These are phyloP conservation scores for Monascus purpureus DNA, from an alignment of 495 filamentous ascomycete genomes.

Conservation along the genomic window DNA sequence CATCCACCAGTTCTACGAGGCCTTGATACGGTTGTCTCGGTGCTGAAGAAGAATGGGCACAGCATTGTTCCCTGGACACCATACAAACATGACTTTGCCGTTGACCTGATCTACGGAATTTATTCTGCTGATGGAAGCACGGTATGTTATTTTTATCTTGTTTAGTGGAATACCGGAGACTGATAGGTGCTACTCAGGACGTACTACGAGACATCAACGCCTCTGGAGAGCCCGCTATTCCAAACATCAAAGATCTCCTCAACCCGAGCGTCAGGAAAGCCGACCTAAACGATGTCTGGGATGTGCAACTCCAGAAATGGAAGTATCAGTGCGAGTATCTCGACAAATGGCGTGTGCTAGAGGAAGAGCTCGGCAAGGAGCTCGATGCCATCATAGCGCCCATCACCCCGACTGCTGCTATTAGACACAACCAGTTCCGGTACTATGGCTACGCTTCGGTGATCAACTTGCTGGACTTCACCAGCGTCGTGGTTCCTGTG, in stretches of 20 bases:
- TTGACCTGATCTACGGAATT: conserved; percentile 20
- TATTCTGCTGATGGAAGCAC: conserved; percentile 25
- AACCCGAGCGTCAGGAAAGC: conserved; percentile 16
- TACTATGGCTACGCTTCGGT: conserved; percentile 24
- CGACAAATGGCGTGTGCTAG: conserved; percentile 14
- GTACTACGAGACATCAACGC: conserved; percentile 22
- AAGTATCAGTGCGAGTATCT: conserved; percentile 24
- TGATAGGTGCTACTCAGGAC: conserved; percentile 7
- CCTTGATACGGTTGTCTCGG: conserved; percentile 19
- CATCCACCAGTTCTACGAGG: conserved; percentile 25
- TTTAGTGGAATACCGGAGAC: no score
- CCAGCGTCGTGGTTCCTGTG: conserved; percentile 29
- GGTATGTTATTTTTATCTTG: neutral
- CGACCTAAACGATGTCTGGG: conserved; percentile 19
- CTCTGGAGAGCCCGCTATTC: conserved; percentile 33
- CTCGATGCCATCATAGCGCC: conserved; percentile 36
- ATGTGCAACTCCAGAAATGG: conserved; percentile 22
- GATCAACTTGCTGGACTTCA: conserved; percentile 32
- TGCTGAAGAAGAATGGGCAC: conserved; percentile 23
- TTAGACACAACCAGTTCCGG: conserved; percentile 17
- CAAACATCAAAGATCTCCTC: conserved; percentile 24
- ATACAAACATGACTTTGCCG: conserved; percentile 20
- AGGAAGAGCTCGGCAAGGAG: conserved; percentile 15
- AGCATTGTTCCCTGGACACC: conserved; percentile 26
- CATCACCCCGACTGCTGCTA: conserved; percentile 28